phyloP scores from a whole-genome alignment of 495 filamentous ascomycete genomes.

The Penicillium ochrochloron region DNA sequence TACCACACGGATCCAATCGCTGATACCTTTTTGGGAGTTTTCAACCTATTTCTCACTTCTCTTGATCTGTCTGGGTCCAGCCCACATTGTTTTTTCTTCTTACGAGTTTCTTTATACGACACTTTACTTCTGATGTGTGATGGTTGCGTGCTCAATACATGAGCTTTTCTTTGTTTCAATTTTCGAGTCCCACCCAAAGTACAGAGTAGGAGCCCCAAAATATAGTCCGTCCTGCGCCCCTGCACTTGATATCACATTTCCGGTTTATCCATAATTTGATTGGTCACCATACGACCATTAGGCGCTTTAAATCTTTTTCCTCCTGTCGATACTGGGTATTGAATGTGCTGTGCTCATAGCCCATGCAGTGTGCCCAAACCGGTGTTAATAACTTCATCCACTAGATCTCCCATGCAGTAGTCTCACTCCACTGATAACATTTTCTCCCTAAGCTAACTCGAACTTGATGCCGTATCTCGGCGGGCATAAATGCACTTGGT shows the following conservation, averaged over 20 bases:
- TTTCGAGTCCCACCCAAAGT: too few relatives aligned
- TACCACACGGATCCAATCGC: constrained; percentile 32
- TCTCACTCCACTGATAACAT: too few relatives aligned
- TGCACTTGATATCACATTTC: not conserved
- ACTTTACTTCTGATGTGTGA: not conserved
- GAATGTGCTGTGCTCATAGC: too few relatives aligned
- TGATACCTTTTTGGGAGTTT: constrained; percentile 30
- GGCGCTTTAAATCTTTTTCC: too few relatives aligned
- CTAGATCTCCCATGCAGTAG: too few relatives aligned
- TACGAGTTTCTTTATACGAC: constrained; percentile 14
- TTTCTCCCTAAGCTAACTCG: not conserved
- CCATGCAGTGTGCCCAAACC: too few relatives aligned
- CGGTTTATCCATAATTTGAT: not conserved
- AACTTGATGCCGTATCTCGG: not conserved
- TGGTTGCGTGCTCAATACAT: not conserved
- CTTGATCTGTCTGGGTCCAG: not conserved
- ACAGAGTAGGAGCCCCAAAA: not conserved
- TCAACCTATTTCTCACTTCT: constrained; percentile 10
- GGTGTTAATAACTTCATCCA: too few relatives aligned
- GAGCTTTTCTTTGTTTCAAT: constrained; percentile 5
- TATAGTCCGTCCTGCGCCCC: not conserved
- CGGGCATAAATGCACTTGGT: not conserved
- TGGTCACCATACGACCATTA: not conserved
- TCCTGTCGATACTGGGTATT: too few relatives aligned
- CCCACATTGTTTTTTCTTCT: constrained; percentile 16